phyloP scores from a whole-genome alignment of 768 basidiomycete genomes.

The Termitomyces sp. region DNA sequence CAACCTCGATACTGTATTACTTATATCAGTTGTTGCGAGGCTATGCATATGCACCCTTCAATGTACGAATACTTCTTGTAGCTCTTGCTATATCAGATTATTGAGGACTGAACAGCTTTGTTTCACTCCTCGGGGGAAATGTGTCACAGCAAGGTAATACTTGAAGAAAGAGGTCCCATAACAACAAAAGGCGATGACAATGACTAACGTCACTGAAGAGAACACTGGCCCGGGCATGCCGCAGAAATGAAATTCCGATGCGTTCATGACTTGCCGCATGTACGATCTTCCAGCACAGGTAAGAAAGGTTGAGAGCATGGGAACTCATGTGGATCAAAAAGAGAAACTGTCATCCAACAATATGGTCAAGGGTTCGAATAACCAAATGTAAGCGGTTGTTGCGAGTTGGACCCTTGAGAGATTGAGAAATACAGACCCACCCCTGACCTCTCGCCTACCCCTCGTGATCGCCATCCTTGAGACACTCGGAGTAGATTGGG shows the following conservation, averaged over 20 bases:
- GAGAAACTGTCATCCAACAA: neutral
- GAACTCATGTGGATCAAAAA: neutral
- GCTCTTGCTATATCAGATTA: neutral
- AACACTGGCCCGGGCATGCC: neutral
- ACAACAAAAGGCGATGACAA: neutral
- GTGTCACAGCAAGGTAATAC: neutral
- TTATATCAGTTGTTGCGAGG: neutral
- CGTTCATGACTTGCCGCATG: neutral
- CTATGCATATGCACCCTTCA: neutral
- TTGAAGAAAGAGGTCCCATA: neutral
- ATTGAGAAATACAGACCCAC: neutral
- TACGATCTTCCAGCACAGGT: neutral
- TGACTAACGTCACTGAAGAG: neutral
- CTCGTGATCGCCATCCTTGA: neutral
- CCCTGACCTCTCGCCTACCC: neutral
- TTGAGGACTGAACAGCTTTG: neutral
- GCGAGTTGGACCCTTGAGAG: neutral
- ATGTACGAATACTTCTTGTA: conserved; percentile 2
- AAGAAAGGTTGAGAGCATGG: neutral
- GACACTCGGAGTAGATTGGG: neutral
- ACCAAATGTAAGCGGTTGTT: neutral
- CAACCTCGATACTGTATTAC: neutral
- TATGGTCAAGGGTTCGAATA: neutral
- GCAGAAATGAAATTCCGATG: neutral
- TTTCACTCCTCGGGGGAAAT: neutral